Conservation (phyloP, 2,329 filamentous ascomycete genomes). For the Ophiostoma sp. region DNA sequence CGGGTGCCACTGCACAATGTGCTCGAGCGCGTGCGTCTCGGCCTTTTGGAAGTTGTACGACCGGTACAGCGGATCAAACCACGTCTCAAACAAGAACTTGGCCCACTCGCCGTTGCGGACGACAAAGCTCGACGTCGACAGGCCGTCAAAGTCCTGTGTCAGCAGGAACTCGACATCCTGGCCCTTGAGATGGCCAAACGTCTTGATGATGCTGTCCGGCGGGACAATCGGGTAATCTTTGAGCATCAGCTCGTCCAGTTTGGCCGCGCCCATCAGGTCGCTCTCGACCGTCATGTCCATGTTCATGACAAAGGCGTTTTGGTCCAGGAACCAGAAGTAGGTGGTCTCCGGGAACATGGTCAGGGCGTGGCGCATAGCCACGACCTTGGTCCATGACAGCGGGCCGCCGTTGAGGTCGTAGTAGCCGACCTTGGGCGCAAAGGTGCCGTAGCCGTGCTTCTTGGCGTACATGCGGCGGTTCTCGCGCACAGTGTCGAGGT, state of each 20-base stretch:
- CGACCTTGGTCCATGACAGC: slow-evolving; percentile 68
- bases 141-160: slow-evolving; percentile 75
- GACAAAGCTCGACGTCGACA: slow-evolving; percentile 72
- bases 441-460: slow-evolving; percentile 80
- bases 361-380: slow-evolving; percentile 84
- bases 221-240: slow-evolving; percentile 82
- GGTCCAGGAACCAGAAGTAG: slow-evolving; percentile 83
- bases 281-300: slow-evolving; percentile 62
- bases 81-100: slow-evolving; percentile 86
- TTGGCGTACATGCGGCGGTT: slow-evolving; percentile 82
- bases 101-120: slow-evolving; percentile 83
- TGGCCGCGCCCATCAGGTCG: slow-evolving; percentile 61
- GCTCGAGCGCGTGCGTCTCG: slow-evolving; percentile 76
- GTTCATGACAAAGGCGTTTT: slow-evolving; percentile 85
- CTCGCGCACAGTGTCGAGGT: slow-evolving; percentile 67
- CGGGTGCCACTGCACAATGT: slow-evolving; percentile 93
- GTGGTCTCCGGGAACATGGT: slow-evolving; percentile 68
- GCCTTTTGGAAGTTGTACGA: slow-evolving; percentile 96
- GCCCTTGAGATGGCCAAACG: slow-evolving; percentile 74
- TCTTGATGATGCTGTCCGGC: slow-evolving; percentile 94
- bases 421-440: slow-evolving; percentile 71
- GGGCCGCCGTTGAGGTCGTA: slow-evolving; percentile 64
- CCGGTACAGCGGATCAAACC: slow-evolving; percentile 92
- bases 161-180: slow-evolving; percentile 75
- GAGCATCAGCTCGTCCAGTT: slow-evolving; percentile 74